Evolutionary conservation across 2,329 filamentous ascomycete genomes (phyloP).

Genomic region (Phaeosphaeriaceae sp.): DNA sequence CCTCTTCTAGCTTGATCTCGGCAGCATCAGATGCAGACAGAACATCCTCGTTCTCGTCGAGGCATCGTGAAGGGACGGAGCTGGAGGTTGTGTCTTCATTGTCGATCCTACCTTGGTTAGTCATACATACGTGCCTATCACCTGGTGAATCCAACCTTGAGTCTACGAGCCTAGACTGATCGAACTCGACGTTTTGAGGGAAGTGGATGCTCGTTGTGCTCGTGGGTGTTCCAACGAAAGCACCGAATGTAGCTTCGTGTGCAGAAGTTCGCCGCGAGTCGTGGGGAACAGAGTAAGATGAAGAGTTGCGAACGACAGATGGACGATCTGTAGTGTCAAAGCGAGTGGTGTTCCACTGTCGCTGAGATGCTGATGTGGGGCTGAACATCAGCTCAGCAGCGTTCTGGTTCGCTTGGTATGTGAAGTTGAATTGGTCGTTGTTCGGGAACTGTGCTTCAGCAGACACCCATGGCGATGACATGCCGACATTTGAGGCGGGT

Average conservation of each 20-base stretch:
- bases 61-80: conserved; percentile 32
- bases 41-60: conserved; percentile 39
- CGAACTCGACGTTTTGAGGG: conserved; percentile 28
- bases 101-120: conserved; percentile 30
- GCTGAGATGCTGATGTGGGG: conserved; percentile 23
- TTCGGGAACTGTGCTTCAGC: conserved; percentile 34
- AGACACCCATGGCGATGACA: conserved; percentile 32
- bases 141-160: conserved; percentile 23
- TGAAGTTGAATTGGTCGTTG: conserved; percentile 34
- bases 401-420: conserved; percentile 30
- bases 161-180: conserved; percentile 27
- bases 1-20: conserved; percentile 46
- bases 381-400: conserved; percentile 35
- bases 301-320: conserved; percentile 29
- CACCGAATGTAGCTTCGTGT: conserved; percentile 31
- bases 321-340: conserved; percentile 33
- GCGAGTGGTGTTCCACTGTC: conserved; percentile 26
- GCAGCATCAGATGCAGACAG: conserved; percentile 37
- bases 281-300: conserved; percentile 35
- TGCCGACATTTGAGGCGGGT: conserved; percentile 24
- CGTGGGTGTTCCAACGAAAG: conserved; percentile 41
- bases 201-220: conserved; percentile 39
- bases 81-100: conserved; percentile 35
- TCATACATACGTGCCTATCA: neutral
- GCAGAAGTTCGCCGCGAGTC: conserved; percentile 32